Evolutionary conservation across 169 alveolate genomes (phyloP), one percentile per base, ranked within the genome.

Genomic region (Amoebophrya sp.): DNA sequence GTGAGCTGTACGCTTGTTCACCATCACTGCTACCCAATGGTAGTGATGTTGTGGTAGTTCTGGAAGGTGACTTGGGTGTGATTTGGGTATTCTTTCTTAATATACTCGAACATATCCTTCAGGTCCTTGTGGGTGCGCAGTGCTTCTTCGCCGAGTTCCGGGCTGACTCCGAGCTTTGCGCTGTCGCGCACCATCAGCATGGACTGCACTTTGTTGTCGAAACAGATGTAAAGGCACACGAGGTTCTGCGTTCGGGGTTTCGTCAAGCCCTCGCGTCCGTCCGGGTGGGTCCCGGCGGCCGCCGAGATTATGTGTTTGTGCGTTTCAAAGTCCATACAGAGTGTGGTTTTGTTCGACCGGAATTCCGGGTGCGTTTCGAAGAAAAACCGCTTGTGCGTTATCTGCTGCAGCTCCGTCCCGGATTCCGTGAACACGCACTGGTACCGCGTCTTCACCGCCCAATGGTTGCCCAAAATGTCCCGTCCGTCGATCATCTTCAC

Each of bases 231-330:
- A 2, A 66, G 83, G 32, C 32, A 7, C 29, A 66, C 18, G 32
- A 66, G 0, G 35, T 12, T 18, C 83, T 66, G 83, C 1, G 29
- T 66, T 7, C 83, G 83, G 32, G 83, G 83, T 25, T 66, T 66
- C 83, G 83, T 66, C 10, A 66, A 25, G 7, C 83, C 83, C 83
- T 66, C 83, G 7, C 83, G 29, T 66, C 83, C 83, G 83, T 66
- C 83, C 35, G 83, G 83, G 18, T 66, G 83, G 32, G 83, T 66
- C 83, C 83, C 83, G 32, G 83, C 83, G 29, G 1, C 10, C 35
- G 83, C 83, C 32, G 32, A 7, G 83, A 66, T n/a, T 25, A 66
- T 2, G 35, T 66, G 29, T n/a, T 25, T 2, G 35, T 66, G 83
- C 35, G 1, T 25, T 25, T 66, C 83, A 66, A 66, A 66, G 83